These are phyloP conservation scores for Plantago lanceolata DNA, from an alignment of 305 asterid species.

Conservation along the genomic window DNA sequence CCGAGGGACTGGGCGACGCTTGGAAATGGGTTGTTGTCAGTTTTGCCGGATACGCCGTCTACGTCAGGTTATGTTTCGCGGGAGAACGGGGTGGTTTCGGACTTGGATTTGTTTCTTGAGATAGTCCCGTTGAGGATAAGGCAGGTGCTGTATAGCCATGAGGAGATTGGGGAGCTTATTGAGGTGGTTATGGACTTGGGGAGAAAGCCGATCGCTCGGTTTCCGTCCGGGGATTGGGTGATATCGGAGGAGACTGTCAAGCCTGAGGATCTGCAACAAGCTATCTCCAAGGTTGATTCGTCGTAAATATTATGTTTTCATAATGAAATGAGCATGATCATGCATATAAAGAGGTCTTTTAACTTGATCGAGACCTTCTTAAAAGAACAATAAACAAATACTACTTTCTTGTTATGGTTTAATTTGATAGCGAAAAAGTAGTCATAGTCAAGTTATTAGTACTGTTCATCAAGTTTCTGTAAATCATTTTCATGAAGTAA, in stretches of 20 bases:
- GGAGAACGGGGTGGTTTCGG: constrained; percentile 56
- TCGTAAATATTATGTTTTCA: neutral
- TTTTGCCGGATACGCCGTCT: constrained; percentile 41
- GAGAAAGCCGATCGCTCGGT: constrained; percentile 88
- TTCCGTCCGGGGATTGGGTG: constrained; percentile 88
- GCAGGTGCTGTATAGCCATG: constrained; percentile 54
- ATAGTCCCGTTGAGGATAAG: constrained; percentile 78
- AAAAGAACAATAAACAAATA: no score
- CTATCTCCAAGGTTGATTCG: constrained; percentile 73
- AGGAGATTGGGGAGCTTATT: constrained; percentile 59
- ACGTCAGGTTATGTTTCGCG: constrained; percentile 42
- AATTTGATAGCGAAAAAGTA: no score
- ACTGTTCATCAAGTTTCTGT: neutral
- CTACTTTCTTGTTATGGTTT: no score
- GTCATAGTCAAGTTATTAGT: no score
- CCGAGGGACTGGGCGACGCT: constrained; percentile 46
- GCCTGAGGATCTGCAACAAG: constrained; percentile 71
- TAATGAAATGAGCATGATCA: no score
- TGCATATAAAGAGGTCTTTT: neutral
- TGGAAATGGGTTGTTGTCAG: constrained; percentile 49
- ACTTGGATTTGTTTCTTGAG: constrained; percentile 81
- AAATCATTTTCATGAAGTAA: neutral
- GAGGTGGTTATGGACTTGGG: constrained; percentile 99
- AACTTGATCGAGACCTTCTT: no score
- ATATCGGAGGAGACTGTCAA: constrained; percentile 66